Evolutionary conservation across 2,329 filamentous ascomycete genomes (phyloP), one percentile per base, ranked within the genome.

Genomic region (Calycina herbarum): DNA sequence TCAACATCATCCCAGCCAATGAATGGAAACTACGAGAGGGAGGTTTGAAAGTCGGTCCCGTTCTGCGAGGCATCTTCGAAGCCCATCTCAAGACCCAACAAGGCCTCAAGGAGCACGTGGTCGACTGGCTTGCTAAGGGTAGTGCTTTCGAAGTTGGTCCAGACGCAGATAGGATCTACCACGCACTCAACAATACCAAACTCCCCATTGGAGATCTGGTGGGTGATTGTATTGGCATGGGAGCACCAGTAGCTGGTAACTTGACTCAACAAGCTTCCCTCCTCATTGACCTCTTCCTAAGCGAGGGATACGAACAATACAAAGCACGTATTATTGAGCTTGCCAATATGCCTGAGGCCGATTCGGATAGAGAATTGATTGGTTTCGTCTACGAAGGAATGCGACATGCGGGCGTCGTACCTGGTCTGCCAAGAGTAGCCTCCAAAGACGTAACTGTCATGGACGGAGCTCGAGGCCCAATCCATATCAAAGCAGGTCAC

Each of bases 321-420:
- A 84, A 83, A 72, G 76, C 76, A 1, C 82, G 82, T 38, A 83
- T 85, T 64, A 72, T 84, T 27, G 77, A 83, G 70, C 78, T 85
- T 20, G 78, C 82, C 1, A 77, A 83, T 66, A 77, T 77, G 68
- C 77, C 82, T 56, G 76, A 79, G 5, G 73, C 74, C 3, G 74
- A 75, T 1, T 78, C 82, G 2, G 78, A 80, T 62, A 71, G 75
- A 38, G 82, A 85, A 69, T 78, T 85, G 0, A 80, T 82, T 68
- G 82, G 82, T 13, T 85, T 82, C 73, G 82, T 85, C 2, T 83
- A 79, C 68, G 83, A 85, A 72, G 83, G 82, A 54, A 84, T 85
- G 80, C 80, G 83, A 11, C 82, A 83, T 70, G 80, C 80, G 5
- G 81, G 82, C 20, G 80, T 82, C 1, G 79, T 84, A 1, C 82